These are phyloP conservation scores for Rhododendron griersonianum DNA, from an alignment of 148 eudicot species.

Conservation along the genomic window DNA sequence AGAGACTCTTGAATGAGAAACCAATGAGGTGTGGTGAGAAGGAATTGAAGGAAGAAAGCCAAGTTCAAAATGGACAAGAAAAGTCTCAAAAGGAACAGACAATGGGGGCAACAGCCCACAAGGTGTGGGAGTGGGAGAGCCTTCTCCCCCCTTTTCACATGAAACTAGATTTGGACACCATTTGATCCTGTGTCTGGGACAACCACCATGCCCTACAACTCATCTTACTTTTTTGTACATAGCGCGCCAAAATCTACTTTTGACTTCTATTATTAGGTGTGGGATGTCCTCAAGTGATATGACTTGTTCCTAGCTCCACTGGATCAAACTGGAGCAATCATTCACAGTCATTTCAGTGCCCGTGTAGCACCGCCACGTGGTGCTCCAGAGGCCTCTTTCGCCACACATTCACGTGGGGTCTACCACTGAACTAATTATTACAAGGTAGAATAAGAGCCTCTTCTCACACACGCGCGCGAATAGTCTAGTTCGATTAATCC, in stretches of 20 bases:
- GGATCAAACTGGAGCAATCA: not conserved
- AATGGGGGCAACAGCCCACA: slow-evolving; percentile 7
- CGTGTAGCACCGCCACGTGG: no score
- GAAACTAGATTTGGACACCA: not conserved
- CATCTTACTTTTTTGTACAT: not conserved
- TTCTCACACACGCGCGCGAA: no score
- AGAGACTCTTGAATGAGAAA: not conserved
- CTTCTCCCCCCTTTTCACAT: not conserved
- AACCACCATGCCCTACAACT: slow-evolving; percentile 3
- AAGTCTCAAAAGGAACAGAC: not conserved
- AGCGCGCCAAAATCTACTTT: not conserved
- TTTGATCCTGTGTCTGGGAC: slow-evolving; percentile 12
- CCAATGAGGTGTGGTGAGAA: not conserved
- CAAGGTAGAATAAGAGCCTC: no score
- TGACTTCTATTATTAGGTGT: not conserved
- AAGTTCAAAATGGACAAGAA: not conserved
- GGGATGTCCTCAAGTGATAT: not conserved
- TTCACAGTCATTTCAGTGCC: not conserved
- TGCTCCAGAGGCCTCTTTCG: no score
- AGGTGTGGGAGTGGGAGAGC: not conserved
- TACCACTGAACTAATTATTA: no score
- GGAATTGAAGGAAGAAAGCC: not conserved
- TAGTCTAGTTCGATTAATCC: no score
- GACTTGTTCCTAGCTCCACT: not conserved
- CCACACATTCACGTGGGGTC: no score